Conservation (phyloP, 371 early-diverging fungal genomes). For the Haplosporangium sp. region DNA sequence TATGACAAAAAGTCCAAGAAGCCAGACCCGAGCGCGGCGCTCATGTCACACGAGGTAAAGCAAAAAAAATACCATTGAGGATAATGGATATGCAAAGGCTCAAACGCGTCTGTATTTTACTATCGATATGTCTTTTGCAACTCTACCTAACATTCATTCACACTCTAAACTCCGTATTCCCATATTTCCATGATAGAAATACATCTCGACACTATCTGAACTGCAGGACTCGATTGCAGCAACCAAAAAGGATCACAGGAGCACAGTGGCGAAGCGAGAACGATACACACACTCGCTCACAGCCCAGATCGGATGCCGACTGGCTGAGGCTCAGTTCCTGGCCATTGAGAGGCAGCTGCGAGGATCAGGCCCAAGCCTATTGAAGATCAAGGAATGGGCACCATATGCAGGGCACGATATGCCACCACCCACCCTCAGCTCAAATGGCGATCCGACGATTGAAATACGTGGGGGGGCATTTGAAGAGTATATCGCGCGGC, state of each 20-base stretch:
- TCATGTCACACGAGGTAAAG: constrained; percentile 53
- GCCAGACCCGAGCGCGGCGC: constrained; percentile 45
- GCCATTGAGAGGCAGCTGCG: constrained; percentile 50
- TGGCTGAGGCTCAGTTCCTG: constrained; percentile 51
- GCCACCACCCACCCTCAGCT: constrained; percentile 38
- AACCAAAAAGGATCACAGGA: constrained; percentile 43
- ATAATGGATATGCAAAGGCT: no score
- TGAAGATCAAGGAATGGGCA: constrained; percentile 56
- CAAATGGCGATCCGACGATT: constrained; percentile 46
- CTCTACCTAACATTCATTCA: neutral
- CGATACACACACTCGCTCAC: constrained; percentile 51
- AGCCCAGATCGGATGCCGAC: constrained; percentile 42
- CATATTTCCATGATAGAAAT: constrained; percentile 26
- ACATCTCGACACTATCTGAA: constrained; percentile 45
- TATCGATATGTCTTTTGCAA: no score
- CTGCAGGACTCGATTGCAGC: constrained; percentile 49
- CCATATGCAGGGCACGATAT: constrained; percentile 51
- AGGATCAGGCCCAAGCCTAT: constrained; percentile 50
- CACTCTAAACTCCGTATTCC: neutral
- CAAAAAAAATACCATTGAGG: no score
- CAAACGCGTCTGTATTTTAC: no score
- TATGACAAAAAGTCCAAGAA: constrained; percentile 50
- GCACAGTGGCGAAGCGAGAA: constrained; percentile 42
- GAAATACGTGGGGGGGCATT: constrained; percentile 24
- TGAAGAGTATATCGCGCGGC: constrained; percentile 45